Percentiles rank a stretch among this genome's conserved stretches.
These are phyloP conservation scores for Cryomyces minteri DNA, from an alignment of 495 filamentous ascomycete genomes.

Conservation along the genomic window DNA sequence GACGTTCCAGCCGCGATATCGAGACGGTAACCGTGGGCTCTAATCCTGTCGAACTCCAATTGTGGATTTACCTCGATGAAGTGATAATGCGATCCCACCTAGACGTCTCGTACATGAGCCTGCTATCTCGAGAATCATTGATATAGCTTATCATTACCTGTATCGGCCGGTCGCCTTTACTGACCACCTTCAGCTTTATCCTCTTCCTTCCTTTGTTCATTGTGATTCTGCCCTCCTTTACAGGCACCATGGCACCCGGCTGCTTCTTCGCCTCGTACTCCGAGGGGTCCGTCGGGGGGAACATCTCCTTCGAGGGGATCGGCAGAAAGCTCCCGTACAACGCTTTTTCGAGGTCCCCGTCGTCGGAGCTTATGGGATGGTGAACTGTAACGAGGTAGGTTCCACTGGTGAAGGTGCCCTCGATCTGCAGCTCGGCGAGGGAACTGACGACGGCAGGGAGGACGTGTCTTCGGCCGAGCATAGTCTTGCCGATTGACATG, in stretches of 20 bases:
- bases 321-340: slow-evolving; percentile 89
- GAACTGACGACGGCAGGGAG: slow-evolving; percentile 60
- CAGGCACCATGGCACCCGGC: slow-evolving; percentile 64
- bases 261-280: slow-evolving; percentile 45
- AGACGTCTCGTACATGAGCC: background rate
- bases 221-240: slow-evolving; percentile 33
- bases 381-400: slow-evolving; percentile 95
- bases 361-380: slow-evolving; percentile 69
- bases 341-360: slow-evolving; percentile 71
- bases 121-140: background rate
- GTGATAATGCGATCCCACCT: slow-evolving; percentile 91
- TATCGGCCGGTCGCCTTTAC: slow-evolving; percentile 78
- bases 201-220: slow-evolving; percentile 62
- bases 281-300: slow-evolving; percentile 40
- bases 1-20: slow-evolving; percentile 88
- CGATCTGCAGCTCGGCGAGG: slow-evolving; percentile 72
- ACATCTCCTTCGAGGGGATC: slow-evolving; percentile 40
- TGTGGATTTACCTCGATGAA: slow-evolving; percentile 87
- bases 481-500: slow-evolving; percentile 75
- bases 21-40: slow-evolving; percentile 68
- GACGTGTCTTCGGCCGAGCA: slow-evolving; percentile 92
- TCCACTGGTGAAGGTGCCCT: slow-evolving; percentile 80
- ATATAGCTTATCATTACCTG: slow-evolving; percentile 33
- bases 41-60: slow-evolving; percentile 77
- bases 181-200: slow-evolving; percentile 58